These are phyloP conservation scores for Trametes polyzona DNA, from an alignment of 1,284 basidiomycete species.

Conservation along the genomic window DNA sequence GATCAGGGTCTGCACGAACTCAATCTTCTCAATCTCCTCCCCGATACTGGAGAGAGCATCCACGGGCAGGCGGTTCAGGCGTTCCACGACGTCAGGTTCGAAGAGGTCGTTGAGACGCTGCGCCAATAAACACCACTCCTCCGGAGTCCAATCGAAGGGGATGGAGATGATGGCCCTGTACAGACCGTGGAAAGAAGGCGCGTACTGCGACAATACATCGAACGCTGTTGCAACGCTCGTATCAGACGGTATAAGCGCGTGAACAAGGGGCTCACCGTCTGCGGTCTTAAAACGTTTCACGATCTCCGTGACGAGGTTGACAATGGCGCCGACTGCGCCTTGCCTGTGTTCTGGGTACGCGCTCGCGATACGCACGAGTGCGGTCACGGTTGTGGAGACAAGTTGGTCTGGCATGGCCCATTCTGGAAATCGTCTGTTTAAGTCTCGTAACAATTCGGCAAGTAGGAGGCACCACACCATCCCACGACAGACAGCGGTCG, in stretches of 20 bases:
- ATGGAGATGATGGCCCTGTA: constrained; percentile 85
- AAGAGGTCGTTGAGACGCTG: constrained; percentile 60
- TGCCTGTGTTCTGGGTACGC: constrained; percentile 52
- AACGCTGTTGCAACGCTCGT: constrained; percentile 50
- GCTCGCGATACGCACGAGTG: constrained; percentile 69
- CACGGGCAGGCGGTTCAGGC: constrained; percentile 67
- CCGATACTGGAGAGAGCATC: constrained; percentile 62
- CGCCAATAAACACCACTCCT: constrained; percentile 69
- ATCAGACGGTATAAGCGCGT: not conserved
- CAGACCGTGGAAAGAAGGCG: constrained; percentile 85
- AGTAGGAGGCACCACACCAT: constrained; percentile 49
- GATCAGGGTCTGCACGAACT: constrained; percentile 73
- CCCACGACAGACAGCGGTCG: constrained; percentile 77
- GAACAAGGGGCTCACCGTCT: constrained; percentile 48
- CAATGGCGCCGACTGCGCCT: constrained; percentile 57
- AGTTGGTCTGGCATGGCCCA: constrained; percentile 85
- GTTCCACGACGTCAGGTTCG: constrained; percentile 62
- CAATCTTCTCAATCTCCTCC: constrained; percentile 52
- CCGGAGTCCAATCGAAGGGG: constrained; percentile 72
- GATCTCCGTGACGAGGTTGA: constrained; percentile 61
- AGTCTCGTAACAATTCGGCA: not conserved
- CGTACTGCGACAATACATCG: constrained; percentile 73
- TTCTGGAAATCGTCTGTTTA: constrained; percentile 44
- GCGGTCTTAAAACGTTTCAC: constrained; percentile 58
- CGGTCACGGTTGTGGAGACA: constrained; percentile 74